phyloP scores from a whole-genome alignment of 192 early-diverging fungal genomes.

The Mycoemilia scoparia region DNA sequence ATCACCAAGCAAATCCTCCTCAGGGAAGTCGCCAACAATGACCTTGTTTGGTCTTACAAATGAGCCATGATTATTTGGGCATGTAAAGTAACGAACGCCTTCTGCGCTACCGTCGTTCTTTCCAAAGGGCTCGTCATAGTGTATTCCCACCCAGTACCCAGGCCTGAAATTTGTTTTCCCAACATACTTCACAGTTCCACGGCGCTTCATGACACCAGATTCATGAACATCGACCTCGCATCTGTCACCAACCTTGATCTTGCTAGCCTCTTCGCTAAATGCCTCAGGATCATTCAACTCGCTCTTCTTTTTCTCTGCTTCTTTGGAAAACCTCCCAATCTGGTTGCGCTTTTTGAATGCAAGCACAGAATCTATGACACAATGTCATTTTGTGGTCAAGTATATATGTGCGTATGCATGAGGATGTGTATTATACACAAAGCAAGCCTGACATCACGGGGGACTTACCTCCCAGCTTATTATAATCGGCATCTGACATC shows the following conservation, averaged over 20 bases:
- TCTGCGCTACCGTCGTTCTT: constrained; percentile 81
- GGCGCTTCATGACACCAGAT: constrained; percentile 28
- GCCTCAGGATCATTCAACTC: constrained; percentile 62
- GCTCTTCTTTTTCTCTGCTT: constrained; percentile 60
- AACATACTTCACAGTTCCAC: constrained; percentile 54
- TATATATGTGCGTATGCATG: neutral
- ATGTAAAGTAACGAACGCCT: constrained; percentile 61
- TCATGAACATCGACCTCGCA: constrained; percentile 61
- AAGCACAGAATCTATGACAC: constrained; percentile 62
- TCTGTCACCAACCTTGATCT: constrained; percentile 56
- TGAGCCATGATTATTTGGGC: constrained; percentile 53
- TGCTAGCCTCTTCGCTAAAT: constrained; percentile 40
- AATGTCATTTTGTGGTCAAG: neutral
- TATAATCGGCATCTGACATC: constrained; percentile 75
- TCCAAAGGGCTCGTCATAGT: constrained; percentile 92
- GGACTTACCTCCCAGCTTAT: too few relatives aligned
- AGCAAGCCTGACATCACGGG: constrained; percentile 29
- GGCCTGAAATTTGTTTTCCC: constrained; percentile 61
- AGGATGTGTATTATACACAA: neutral
- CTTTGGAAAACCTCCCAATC: constrained; percentile 66
- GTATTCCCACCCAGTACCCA: constrained; percentile 84
- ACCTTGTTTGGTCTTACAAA: constrained; percentile 85
- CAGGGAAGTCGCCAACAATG: constrained; percentile 81
- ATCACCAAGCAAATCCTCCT: constrained; percentile 54
- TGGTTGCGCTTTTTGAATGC: constrained; percentile 81